Conservation (phyloP, 345 rosid genomes). For the Anastatica hierochuntica region DNA sequence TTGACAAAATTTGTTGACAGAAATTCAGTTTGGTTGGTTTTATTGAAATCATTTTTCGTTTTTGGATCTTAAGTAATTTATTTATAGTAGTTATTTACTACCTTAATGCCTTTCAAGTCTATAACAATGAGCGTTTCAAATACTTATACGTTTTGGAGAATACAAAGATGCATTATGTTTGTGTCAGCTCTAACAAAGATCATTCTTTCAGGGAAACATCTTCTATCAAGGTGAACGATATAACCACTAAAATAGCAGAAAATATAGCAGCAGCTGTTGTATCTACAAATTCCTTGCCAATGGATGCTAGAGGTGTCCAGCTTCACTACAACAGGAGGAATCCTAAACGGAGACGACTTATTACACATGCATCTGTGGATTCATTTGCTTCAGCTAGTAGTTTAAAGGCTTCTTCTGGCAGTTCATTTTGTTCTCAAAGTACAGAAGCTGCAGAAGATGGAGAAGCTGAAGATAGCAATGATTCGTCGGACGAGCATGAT, state of each 20-base stretch:
- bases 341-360: conserved; percentile 80
- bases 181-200: conserved; percentile 24
- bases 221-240: conserved; percentile 85
- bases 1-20: conserved; percentile 1
- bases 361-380: conserved; percentile 41
- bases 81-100: not conserved
- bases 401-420: conserved; percentile 29
- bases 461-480: conserved; percentile 35
- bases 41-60: not conserved
- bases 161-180: conserved; percentile 4
- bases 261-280: conserved; percentile 77
- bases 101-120: conserved; percentile 1
- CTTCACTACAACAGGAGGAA: conserved; percentile 79
- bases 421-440: conserved; percentile 25
- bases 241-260: conserved; percentile 77
- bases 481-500: conserved; percentile 51
- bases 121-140: not conserved
- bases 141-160: not conserved
- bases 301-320: conserved; percentile 40
- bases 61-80: not conserved
- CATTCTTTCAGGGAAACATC: conserved; percentile 73
- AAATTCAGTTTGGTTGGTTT: conserved; percentile 4
- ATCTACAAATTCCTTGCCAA: conserved; percentile 61
- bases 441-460: conserved; percentile 37
- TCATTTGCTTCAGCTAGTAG: conserved; percentile 31